Evolutionary conservation across 306 rosid genomes (phyloP), one percentile per base, ranked within the genome.

Genomic region (Mimosa bimucronata): DNA sequence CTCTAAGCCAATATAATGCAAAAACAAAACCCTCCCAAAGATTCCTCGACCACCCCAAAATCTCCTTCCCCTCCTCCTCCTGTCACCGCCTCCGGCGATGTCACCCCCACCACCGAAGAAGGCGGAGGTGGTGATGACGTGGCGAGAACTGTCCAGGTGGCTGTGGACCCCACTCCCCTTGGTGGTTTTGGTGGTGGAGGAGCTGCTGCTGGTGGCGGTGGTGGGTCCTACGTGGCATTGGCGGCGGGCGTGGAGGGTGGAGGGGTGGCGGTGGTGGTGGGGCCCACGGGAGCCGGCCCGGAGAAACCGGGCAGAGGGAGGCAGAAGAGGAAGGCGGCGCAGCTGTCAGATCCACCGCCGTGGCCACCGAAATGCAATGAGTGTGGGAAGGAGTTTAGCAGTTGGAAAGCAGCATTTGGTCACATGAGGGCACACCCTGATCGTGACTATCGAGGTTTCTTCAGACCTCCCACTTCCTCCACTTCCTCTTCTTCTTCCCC

Each of bases 391-490:
- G 70, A 80, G 23, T 86, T 86, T 8, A 0, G 29, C 0, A 45
- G 84, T 1, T 83, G 86, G 89, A 86, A 76, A 69, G 84, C 75
- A 0, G 89, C 82, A 5, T 86, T 86, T 60, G 89, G 89, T 0
- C 89, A 86, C 42, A 86, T 86, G 89, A 74, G 86, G 0, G 58
- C 42, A 7, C 89, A 86, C 77, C 86, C 89, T 13, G 77, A 79
- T 0, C 86, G 89, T 16, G 5, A 37, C 0, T 83, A 82, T 9
- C 84, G 89, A 0, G 86, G 89, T 15, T 82, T 82, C 55, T 79
- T 57, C 7, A 44, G 16, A 7, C 89, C 89, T 2, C 89, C 89
- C 2, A 31, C 18, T 23, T 79, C 79, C 0, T 76, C 81, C 9
- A 7, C 80, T 1, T 11, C 81, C 9, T 14, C 80, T 1, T 11